Conservation (phyloP, 129 eudicot genomes). For the Flaveria linearis region DNA sequence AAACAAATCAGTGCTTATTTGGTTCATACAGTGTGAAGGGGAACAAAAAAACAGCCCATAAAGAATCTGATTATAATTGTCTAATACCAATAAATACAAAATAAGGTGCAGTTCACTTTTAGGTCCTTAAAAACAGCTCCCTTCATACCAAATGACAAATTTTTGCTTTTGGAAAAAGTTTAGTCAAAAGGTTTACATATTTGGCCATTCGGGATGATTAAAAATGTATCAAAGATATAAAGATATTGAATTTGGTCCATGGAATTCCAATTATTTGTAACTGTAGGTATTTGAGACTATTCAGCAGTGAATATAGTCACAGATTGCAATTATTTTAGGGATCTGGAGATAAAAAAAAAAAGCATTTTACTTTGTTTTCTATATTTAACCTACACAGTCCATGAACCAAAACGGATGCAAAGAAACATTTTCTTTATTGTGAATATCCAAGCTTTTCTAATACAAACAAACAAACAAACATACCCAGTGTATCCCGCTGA, state of each 20-base stretch:
- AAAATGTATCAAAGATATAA: not conserved
- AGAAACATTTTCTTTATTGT: not conserved
- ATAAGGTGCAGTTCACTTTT: constrained; percentile 1
- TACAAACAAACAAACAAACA: too few relatives aligned
- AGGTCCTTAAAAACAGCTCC: not conserved
- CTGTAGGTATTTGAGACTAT: not conserved
- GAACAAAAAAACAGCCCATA: not conserved
- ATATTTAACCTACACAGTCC: not conserved
- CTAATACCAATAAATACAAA: constrained; percentile 3
- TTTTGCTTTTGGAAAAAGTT: not conserved
- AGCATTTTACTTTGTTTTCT: not conserved
- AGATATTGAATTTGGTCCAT: not conserved
- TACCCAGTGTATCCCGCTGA: too few relatives aligned
- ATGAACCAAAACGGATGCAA: not conserved
- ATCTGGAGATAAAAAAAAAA: not conserved
- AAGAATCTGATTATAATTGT: not conserved
- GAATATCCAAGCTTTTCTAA: not conserved
- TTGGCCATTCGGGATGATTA: not conserved
- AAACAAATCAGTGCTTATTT: constrained; percentile 7
- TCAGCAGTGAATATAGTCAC: not conserved
- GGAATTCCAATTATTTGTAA: not conserved
- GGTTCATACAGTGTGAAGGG: not conserved
- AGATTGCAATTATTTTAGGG: constrained; percentile 2
- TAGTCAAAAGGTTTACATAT: not conserved
- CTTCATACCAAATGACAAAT: not conserved